phyloP scores from a whole-genome alignment of 495 filamentous ascomycete species.

The Aspergillus bertholletiae region DNA sequence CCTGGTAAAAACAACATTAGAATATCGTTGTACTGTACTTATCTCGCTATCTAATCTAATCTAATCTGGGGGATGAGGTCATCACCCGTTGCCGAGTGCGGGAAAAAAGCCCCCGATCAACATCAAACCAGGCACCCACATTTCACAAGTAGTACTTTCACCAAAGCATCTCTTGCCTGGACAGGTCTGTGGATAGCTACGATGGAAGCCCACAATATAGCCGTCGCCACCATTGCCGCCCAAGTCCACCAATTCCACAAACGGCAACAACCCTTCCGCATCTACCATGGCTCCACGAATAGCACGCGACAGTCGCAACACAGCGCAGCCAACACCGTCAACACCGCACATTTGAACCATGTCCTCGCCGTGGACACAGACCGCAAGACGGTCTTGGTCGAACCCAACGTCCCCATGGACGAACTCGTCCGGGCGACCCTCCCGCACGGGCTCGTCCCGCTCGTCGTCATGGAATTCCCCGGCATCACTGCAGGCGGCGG shows the following conservation, averaged over 20 bases:
- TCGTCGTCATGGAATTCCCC: slow-evolving; percentile 57
- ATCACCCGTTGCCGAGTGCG: background rate
- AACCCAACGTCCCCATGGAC: slow-evolving; percentile 54
- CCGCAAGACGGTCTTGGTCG: slow-evolving; percentile 40
- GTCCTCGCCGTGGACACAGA: slow-evolving; percentile 50
- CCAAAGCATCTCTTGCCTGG: too few species aligned
- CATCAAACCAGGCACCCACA: background rate
- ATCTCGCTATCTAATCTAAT: background rate
- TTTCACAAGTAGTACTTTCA: too few species aligned
- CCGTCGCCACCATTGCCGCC: slow-evolving; percentile 1
- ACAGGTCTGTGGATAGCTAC: too few species aligned
- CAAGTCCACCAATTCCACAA: slow-evolving; percentile 42
- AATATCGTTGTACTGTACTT: background rate
- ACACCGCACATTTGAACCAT: slow-evolving; percentile 39
- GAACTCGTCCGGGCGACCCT: slow-evolving; percentile 39
- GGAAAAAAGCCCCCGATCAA: background rate
- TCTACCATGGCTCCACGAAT: slow-evolving; percentile 77
- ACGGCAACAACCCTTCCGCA: slow-evolving; percentile 61
- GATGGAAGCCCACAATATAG: slow-evolving; percentile 27
- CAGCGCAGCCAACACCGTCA: slow-evolving; percentile 53
- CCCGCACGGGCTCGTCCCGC: slow-evolving; percentile 41
- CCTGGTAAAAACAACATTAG: background rate
- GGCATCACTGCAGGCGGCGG: slow-evolving; percentile 57
- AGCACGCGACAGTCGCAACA: slow-evolving; percentile 56
- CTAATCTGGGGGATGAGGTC: background rate